Evolutionary conservation across 1,284 basidiomycete genomes (phyloP), one percentile per base, ranked within the genome.

Genomic region (Chalciporus sp.): DNA sequence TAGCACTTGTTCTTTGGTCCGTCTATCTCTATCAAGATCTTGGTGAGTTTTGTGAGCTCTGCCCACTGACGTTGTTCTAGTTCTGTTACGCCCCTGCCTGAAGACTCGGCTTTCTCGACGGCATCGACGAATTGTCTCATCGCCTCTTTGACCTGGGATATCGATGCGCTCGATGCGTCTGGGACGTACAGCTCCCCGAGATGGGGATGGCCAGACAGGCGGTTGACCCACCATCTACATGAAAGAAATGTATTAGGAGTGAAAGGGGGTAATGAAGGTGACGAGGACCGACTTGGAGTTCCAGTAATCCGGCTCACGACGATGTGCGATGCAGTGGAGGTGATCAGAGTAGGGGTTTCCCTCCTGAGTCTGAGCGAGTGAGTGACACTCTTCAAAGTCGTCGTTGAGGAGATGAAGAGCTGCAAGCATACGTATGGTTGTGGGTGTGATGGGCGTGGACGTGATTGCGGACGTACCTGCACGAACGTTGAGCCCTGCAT

Each of bases 381-480:
- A 54, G 39, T 70, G 70, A 19, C 61, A 68, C 2, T 57, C 54
- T 9, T 62, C 46, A 48, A 63, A 63, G 40, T 70, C 66, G 33
- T 71, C 67, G 42, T 71, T 70, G 42, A 68, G 61, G 43, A 70
- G 60, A 42, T 69, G 63, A 14, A 72, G 58, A 17, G 41, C 66
- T 64, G 45, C 2, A 19, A 23, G 23, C 23, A 23, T 17, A 17
- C 10, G 17, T 23, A 7, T 10, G 28, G 11, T 7, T 29, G 28
- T 29, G 47, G 12, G 19, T 58, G 43, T 48, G 52, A 55, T 19
- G 27, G 3, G 3, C 3, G 12, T 31, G 16, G 3, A 19, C 33
- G n/a, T n/a, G 20, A 43, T 26, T 19, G 19, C 41, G 31, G 3
- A 40, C 52, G 46, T 29, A 58, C 65, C 56, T 47, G 55, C 61